Percentiles rank a stretch among this genome's conserved stretches.
Evolutionary conservation across 2,329 filamentous ascomycete species (phyloP).

Genomic region (Rutstroemia sp.): DNA sequence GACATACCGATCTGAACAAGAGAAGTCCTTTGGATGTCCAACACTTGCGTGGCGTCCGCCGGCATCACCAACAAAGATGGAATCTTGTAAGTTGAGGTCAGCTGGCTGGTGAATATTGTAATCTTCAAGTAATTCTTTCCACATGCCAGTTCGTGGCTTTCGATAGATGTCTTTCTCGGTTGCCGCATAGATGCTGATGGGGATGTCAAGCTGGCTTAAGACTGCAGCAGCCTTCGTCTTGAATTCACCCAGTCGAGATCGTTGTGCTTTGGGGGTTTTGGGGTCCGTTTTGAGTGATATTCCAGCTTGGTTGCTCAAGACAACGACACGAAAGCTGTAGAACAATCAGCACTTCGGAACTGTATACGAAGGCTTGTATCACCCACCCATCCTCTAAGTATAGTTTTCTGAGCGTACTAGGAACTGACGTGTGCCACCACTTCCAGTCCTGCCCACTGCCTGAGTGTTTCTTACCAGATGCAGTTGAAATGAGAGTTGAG

Average conservation of each 20-base stretch:
- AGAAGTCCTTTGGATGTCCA: conserved; percentile 50
- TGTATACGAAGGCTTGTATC: conserved; percentile 2
- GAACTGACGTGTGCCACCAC: conserved; percentile 79
- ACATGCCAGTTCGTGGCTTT: conserved; percentile 88
- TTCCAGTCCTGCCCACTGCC: conserved; percentile 75
- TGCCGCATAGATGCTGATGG: conserved; percentile 77
- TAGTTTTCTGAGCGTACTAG: conserved; percentile 57
- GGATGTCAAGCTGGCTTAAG: conserved; percentile 64
- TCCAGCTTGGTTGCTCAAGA: conserved; percentile 86
- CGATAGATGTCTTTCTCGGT: conserved; percentile 74
- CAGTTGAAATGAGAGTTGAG: conserved; percentile 74
- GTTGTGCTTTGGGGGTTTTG: conserved; percentile 60
- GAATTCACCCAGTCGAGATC: conserved; percentile 67
- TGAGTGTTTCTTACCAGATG: conserved; percentile 73
- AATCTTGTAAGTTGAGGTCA: conserved; percentile 60
- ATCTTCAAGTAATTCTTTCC: conserved; percentile 57
- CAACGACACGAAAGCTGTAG: conserved; percentile 61
- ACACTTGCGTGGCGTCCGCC: conserved; percentile 47
- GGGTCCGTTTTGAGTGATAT: conserved; percentile 66
- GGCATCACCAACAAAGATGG: conserved; percentile 88
- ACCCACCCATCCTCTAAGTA: conserved; percentile 58
- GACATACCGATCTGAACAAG: conserved; percentile 48
- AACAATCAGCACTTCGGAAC: conserved; percentile 1
- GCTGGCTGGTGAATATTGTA: conserved; percentile 33
- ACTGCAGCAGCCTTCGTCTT: conserved; percentile 71